Evolutionary conservation across 768 basidiomycete genomes (phyloP), one percentile per base, ranked within the genome.

Genomic region (Naematelia aurantialba): DNA sequence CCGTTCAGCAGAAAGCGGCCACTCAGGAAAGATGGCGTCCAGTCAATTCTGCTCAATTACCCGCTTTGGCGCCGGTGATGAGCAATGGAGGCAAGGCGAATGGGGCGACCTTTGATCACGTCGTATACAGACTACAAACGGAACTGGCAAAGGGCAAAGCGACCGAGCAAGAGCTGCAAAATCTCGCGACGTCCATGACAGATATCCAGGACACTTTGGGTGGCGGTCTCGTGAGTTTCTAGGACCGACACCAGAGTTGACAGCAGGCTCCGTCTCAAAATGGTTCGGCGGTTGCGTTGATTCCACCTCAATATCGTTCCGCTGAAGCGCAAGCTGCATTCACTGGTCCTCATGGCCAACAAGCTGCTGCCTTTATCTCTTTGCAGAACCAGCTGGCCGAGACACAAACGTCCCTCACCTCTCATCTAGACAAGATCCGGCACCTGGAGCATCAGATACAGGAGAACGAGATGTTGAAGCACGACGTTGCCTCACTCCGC

Each of bases 121-220:
- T 97, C 53, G 79, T 97, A 46, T 88, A 82, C 56, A 84, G 89
- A 31, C 80, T 98, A 1, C 93, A 97, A 77, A 85, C 86, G 63
- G 93, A 98, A 74, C 84, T 98, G n/a, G 87, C 89, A 79, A 96
- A 94, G 79, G 91, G 89, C 69, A 85, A 90, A 17, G 94, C 98
- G 72, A 96, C 93, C 0, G 89, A 90, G 13, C 81, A 86, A 0
- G 93, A 98, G 71, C 80, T 99, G 2, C 84, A 86, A 61, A 83
- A 83, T 0, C 79, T 97, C 29, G 87, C 84, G 14, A 83, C 83
- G 12, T 82, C 88, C 3, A 89, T 99, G 84, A 84, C 81, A 44
- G 91, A 96, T n/a, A 89, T 97, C 45, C 87, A 90, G 60, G 91
- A 96, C 66, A 91, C 89, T 0, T 80, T 99, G 4, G 88, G 88